Conservation (phyloP, 805 yeast genomes). For the Saturnispora quitensis region DNA sequence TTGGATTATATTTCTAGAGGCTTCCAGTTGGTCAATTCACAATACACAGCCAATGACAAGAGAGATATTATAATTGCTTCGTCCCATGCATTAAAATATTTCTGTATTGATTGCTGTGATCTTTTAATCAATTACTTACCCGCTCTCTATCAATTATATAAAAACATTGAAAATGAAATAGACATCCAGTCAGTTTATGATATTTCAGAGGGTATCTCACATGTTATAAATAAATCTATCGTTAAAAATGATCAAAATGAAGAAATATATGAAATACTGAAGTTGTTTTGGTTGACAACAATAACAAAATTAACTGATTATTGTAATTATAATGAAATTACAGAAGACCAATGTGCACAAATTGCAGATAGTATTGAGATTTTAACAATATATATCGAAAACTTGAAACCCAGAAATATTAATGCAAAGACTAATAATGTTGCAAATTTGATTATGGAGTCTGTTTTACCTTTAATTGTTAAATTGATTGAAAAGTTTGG, state of each 20-base stretch:
- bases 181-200: constrained; percentile 68
- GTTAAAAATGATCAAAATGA: constrained; percentile 29
- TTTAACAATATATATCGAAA: constrained; percentile 48
- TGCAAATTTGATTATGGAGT: constrained; percentile 43
- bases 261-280: constrained; percentile 34
- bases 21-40: constrained; percentile 29
- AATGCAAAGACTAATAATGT: constrained; percentile 16
- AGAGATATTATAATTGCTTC: constrained; percentile 69
- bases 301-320: constrained; percentile 29
- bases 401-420: constrained; percentile 44
- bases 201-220: constrained; percentile 83
- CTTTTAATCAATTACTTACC: constrained; percentile 58
- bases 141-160: constrained; percentile 69
- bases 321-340: constrained; percentile 12
- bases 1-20: constrained; percentile 78
- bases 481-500: constrained; percentile 47
- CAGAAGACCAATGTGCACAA: constrained; percentile 31
- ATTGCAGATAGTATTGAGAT: constrained; percentile 72
- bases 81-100: constrained; percentile 86
- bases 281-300: constrained; percentile 61
- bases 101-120: constrained; percentile 82
- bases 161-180: constrained; percentile 41
- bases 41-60: constrained; percentile 12
- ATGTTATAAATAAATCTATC: constrained; percentile 48
- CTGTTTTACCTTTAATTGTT: constrained; percentile 49